Base-by-base conservation (phyloP, 495 filamentous ascomycete genomes). In the Penicillium crystallinum region DNA sequence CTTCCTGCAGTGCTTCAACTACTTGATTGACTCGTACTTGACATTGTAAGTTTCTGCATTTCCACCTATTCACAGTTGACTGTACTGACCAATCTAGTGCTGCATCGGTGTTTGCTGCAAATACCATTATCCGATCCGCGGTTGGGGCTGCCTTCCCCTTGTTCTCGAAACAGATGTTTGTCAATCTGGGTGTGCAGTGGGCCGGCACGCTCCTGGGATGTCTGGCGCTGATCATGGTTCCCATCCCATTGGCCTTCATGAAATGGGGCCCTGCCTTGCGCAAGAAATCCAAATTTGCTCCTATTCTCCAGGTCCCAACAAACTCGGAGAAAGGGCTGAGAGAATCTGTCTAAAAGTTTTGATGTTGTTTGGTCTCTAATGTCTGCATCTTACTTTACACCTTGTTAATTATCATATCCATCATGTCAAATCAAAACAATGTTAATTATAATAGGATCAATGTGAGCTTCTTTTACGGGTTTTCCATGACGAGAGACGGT, bases 51-150 rank as follows among this genome's bases (percentile, higher is more conserved):
- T 78, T 6, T 22, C 19, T 29, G n/a, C 4, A 12, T 23, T 39
- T 2, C 30, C 25, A 15, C 4, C 3, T 2, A 11, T 46, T 39
- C 9, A 22, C 31, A 11, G 22, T 25, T 15, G 4, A 12, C 12
- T 37, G 21, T 50, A 27, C 44, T 54, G 35, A 59, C 48, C 5
- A 37, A 10, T 34, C 30, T 55, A 82, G 77, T 59, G 90, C 90
- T n/a, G 88, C 90, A 23, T 92, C 89, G n/a, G 91, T 89, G 18
- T 90, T 95, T 52, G 91, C 91, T 21, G 90, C 83, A 35, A 95
- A 95, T 67, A 93, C 90, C 0, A 89, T 95, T 70, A 74, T 93
- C 4, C 86, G 90, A 14, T 91, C 87, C 9, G 70, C 89, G 2
- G 84, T 81, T 38, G 89, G 85, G 25, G 87, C 87, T 6, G 84